phyloP scores from a whole-genome alignment of 371 early-diverging fungal species.

The Blakeslea trispora region DNA sequence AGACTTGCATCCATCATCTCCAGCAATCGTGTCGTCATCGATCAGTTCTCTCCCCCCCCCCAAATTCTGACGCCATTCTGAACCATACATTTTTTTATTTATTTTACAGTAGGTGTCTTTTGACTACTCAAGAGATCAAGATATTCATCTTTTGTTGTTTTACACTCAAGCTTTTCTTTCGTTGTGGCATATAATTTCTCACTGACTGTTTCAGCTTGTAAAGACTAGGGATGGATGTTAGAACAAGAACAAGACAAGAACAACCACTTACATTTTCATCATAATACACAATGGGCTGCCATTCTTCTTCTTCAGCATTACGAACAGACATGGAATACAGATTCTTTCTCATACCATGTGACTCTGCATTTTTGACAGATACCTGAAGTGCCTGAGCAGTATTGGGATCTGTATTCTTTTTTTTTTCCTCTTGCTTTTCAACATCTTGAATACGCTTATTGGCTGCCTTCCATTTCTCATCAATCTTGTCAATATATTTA shows the following conservation, averaged over 20 bases:
- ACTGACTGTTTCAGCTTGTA: slow-evolving; percentile 46
- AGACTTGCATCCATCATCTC: too few species aligned
- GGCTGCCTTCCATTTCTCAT: slow-evolving; percentile 79
- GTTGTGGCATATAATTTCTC: slow-evolving; percentile 47
- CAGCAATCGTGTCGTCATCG: too few species aligned
- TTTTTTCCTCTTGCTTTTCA: slow-evolving; percentile 63
- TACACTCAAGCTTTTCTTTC: slow-evolving; percentile 40
- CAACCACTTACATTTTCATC: slow-evolving; percentile 64
- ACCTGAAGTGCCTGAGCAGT: slow-evolving; percentile 67
- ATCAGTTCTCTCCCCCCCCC: too few species aligned
- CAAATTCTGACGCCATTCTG: too few species aligned
- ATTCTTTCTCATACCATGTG: slow-evolving; percentile 55
- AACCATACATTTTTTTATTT: too few species aligned
- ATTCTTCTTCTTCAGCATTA: slow-evolving; percentile 78
- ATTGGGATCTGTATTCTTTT: slow-evolving; percentile 41
- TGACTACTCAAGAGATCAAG: slow-evolving; percentile 35
- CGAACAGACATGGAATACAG: slow-evolving; percentile 59
- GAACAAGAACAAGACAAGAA: slow-evolving; percentile 7
- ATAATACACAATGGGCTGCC: slow-evolving; percentile 72
- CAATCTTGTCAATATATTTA: slow-evolving; percentile 86
- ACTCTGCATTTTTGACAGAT: slow-evolving; percentile 57
- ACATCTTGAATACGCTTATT: slow-evolving; percentile 67
- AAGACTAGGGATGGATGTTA: slow-evolving; percentile 25
- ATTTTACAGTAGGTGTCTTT: slow-evolving; percentile 1
- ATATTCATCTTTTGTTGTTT: slow-evolving; percentile 47